These are phyloP conservation scores for Pseudogymnoascus verrucosus DNA, from an alignment of 2,329 filamentous ascomycete genomes.

Conservation along the genomic window DNA sequence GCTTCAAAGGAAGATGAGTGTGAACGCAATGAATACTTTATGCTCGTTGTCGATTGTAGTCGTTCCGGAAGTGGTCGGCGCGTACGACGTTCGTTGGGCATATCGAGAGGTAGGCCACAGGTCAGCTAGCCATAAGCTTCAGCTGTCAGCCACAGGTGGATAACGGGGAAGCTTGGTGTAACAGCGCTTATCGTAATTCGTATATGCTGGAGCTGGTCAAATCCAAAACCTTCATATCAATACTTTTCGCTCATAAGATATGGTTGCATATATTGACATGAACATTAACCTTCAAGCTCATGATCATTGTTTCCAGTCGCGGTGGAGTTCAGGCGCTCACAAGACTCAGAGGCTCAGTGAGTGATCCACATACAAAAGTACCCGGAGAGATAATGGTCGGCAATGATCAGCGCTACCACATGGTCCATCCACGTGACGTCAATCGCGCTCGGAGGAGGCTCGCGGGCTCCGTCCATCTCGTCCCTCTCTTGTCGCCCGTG, in stretches of 20 bases:
- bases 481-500: constrained; percentile 4
- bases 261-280: constrained; percentile 2
- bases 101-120: neutral
- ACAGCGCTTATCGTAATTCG: neutral
- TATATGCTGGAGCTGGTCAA: neutral
- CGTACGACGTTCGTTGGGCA: constrained; percentile 5
- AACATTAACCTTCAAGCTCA: neutral
- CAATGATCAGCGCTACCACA: constrained; percentile 5
- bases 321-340: neutral
- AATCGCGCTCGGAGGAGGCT: constrained; percentile 5
- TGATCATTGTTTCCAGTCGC: neutral
- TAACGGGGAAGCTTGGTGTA: constrained; percentile 1
- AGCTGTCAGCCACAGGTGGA: neutral
- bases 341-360: neutral
- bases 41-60: constrained; percentile 22
- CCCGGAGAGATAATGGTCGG: constrained; percentile 1
- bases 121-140: constrained; percentile 4
- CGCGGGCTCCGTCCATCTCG: constrained; percentile 1
- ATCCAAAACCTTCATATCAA: neutral
- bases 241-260: neutral
- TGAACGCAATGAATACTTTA: constrained; percentile 50
- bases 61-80: neutral
- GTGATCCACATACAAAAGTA: constrained; percentile 6
- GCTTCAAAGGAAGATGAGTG: constrained; percentile 57
- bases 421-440: neutral